Evolutionary conservation across 1,284 basidiomycete genomes (phyloP).

Genomic region (Rhodotorula sp.): DNA sequence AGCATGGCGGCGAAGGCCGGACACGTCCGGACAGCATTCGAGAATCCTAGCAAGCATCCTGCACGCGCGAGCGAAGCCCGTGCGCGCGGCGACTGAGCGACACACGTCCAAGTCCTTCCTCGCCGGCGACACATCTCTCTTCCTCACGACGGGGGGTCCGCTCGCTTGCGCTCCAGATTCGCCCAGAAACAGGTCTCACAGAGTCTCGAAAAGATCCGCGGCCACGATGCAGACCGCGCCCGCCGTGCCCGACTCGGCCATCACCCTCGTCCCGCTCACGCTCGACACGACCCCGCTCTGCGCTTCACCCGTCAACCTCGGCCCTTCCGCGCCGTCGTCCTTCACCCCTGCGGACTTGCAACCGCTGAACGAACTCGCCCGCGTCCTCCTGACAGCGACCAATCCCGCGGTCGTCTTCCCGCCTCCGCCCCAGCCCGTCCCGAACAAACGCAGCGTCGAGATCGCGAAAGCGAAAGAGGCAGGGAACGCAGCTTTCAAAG

Average conservation of each 20-base stretch:
- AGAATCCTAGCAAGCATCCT: no score
- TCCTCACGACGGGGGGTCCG: no score
- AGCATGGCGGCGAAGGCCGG: no score
- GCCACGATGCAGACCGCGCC: background rate
- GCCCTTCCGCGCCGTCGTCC: background rate
- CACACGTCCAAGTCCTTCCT: no score
- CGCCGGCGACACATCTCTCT: no score
- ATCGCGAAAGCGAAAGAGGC: conserved; percentile 80
- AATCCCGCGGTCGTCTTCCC: conserved; percentile 38
- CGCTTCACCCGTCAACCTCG: conserved; percentile 19
- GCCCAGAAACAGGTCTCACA: no score
- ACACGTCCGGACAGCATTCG: no score
- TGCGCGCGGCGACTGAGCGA: no score
- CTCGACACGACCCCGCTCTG: conserved; percentile 21
- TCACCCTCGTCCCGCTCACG: conserved; percentile 28
- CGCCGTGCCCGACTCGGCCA: conserved; percentile 11
- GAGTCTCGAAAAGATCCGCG: background rate
- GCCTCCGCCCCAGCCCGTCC: conserved; percentile 71
- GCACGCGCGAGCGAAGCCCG: no score
- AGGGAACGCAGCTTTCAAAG: conserved; percentile 83
- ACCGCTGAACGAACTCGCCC: conserved; percentile 32
- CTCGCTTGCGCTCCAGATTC: no score
- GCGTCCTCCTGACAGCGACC: conserved; percentile 31
- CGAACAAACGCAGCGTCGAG: conserved; percentile 69
- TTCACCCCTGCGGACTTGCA: conserved; percentile 23